Evolutionary conservation across 805 yeast species (phyloP).

Genomic region (Grigorovia jiainica): DNA sequence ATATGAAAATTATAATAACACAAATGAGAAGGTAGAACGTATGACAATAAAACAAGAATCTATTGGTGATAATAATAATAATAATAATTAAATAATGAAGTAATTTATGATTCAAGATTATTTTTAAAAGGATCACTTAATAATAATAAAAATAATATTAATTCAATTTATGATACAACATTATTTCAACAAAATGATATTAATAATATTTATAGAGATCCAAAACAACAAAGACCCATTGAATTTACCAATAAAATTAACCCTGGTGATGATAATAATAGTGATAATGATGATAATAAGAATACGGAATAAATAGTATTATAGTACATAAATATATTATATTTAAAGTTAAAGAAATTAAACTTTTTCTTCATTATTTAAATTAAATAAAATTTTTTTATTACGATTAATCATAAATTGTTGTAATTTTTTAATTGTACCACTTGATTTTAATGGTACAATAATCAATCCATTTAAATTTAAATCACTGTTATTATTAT

Average conservation of each 20-base stretch:
- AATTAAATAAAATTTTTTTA: constrained; percentile 11
- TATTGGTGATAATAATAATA: neutral
- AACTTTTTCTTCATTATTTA: constrained; percentile 5
- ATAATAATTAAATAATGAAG: constrained; percentile 29
- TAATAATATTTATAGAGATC: constrained; percentile 36
- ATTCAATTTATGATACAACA: constrained; percentile 47
- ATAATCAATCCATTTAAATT: constrained; percentile 34
- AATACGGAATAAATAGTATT: too few species aligned
- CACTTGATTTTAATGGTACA: constrained; percentile 63
- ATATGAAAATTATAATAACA: constrained; percentile 27
- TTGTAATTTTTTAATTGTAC: constrained; percentile 81
- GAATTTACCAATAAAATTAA: neutral
- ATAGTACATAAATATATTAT: too few species aligned
- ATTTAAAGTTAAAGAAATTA: too few species aligned
- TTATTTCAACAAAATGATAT: constrained; percentile 47
- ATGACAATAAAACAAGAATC: neutral
- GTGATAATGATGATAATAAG: too few species aligned
- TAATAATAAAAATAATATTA: constrained; percentile 20
- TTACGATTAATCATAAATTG: constrained; percentile 48
- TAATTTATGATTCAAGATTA: constrained; percentile 50
- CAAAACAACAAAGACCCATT: neutral
- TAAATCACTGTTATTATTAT: too few species aligned
- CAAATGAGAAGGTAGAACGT: constrained; percentile 38
- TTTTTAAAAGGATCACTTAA: constrained; percentile 37
- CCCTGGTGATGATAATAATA: too few species aligned